Conservation (phyloP, 2,329 filamentous ascomycete genomes). For the Penicillium sp. region DNA sequence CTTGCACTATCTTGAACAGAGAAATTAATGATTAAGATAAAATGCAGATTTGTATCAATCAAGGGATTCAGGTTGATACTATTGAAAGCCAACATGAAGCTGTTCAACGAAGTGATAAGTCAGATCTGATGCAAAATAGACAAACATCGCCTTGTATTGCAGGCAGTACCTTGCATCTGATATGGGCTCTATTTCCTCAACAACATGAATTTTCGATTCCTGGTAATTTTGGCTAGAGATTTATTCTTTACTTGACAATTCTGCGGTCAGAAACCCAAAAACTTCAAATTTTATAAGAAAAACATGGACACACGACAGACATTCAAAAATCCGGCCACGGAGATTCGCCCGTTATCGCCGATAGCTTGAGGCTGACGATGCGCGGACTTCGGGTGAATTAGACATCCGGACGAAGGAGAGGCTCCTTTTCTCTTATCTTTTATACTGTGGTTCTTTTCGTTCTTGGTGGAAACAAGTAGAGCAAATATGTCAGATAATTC, state of each 20-base stretch:
- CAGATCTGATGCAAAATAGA: slow-evolving; percentile 6
- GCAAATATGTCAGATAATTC: slow-evolving; percentile 12
- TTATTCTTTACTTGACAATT: neutral
- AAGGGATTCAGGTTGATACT: neutral
- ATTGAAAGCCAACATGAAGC: neutral
- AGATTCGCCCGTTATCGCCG: slow-evolving; percentile 5
- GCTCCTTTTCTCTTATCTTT: neutral
- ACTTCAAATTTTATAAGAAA: too few species aligned
- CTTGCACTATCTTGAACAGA: neutral
- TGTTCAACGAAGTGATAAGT: slow-evolving; percentile 1
- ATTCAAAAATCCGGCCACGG: too few species aligned
- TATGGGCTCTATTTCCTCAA: neutral
- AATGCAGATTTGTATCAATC: neutral
- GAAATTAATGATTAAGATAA: neutral
- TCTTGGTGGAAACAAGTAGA: neutral
- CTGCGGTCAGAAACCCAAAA: too few species aligned
- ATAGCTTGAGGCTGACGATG: slow-evolving; percentile 9
- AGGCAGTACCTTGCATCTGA: neutral
- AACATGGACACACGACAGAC: too few species aligned
- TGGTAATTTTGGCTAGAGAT: neutral
- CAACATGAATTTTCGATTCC: too few species aligned
- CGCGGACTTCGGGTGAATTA: slow-evolving; percentile 6
- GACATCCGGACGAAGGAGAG: neutral
- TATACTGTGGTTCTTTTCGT: neutral
- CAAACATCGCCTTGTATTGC: slow-evolving; percentile 6